Percentiles rank a stretch among this genome's conserved stretches.
phyloP scores from a whole-genome alignment of 306 rosid genomes.

The Ormosia semicastrata region DNA sequence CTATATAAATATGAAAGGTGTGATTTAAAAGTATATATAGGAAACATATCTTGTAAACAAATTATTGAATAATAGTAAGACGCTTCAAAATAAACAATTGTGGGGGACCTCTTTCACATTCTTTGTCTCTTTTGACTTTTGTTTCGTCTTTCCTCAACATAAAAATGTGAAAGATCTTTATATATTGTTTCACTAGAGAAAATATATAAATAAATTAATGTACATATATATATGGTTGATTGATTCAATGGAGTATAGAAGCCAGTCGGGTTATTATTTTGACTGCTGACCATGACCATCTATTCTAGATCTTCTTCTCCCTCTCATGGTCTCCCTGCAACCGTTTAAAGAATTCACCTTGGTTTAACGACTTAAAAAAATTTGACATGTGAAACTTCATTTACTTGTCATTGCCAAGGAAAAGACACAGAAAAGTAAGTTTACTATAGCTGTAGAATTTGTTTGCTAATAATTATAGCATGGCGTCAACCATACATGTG shows the following conservation, averaged over 20 bases:
- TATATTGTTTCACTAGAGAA: neutral
- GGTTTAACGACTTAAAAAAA: neutral
- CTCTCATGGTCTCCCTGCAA: neutral
- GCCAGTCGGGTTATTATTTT: neutral
- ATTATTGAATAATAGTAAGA: neutral
- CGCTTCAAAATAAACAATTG: neutral
- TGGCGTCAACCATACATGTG: no score
- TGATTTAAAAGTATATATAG: neutral
- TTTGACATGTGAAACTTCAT: neutral
- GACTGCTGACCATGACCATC: slow-evolving; percentile 30
- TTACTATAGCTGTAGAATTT: neutral
- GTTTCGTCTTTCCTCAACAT: neutral
- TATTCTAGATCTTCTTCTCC: neutral
- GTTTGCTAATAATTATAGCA: neutral
- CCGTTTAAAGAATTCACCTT: neutral
- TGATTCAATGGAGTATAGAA: slow-evolving; percentile 19
- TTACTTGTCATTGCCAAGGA: slow-evolving; percentile 17
- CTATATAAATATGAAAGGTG: no score
- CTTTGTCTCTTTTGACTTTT: neutral
- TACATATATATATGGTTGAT: neutral
- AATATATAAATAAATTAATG: neutral
- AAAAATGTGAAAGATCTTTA: neutral
- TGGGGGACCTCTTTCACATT: slow-evolving; percentile 10
- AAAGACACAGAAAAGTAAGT: slow-evolving; percentile 4
- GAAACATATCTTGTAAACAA: neutral